Evolutionary conservation across 2,329 filamentous ascomycete species (phyloP), one percentile per base, ranked within the genome.

Genomic region (Malbranchea zuffiana): DNA sequence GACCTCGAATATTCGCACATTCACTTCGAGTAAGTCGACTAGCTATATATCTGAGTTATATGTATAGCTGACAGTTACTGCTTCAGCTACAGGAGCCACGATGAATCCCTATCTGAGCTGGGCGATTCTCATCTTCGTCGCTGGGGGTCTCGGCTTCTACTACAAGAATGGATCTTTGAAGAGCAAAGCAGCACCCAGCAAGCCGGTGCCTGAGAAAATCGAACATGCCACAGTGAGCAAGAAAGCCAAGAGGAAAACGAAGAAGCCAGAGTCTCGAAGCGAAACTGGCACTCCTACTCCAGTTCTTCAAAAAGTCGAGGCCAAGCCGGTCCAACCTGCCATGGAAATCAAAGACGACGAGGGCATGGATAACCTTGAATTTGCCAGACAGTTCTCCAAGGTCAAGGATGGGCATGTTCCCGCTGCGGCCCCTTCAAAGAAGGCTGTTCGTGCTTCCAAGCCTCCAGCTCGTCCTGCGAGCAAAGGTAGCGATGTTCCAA

Each of bases 371-470:
- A 80, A 81, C 55, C 73, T 72, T 50, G 81, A 86, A 47, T 88
- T 90, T 57, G 84, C 84, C 20, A 73, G 73, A 50, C 79, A 82
- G 55, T 69, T 90, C 47, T 66, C 75, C 40, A 79, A 72, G 50
- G 71, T 79, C 34, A 80, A 84, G 63, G 69, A 81, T 46, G 83
- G 83, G 41, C 74, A 72, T 44, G 73, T 74, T 2, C 51, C 71
- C 74, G 49, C 65, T 43, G 51, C 56, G 18, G 52, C 36, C 41
- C 39, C 26, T 6, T 24, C 38, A 10, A 50, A 46, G 43, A 50
- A 47, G 35, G 44, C 39, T 61, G 83, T 85, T 68, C 77, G 82
- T 56, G 75, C 58, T 25, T 48, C 54, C 4, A 48, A 50, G 25
- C 47, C 44, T 28, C 32, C 47, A 26, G 49, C 47, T 68, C 44